Percentiles rank a stretch among this genome's conserved stretches.
Evolutionary conservation across 345 rosid genomes (phyloP).

Genomic region (Eucalyptus fibrosa): DNA sequence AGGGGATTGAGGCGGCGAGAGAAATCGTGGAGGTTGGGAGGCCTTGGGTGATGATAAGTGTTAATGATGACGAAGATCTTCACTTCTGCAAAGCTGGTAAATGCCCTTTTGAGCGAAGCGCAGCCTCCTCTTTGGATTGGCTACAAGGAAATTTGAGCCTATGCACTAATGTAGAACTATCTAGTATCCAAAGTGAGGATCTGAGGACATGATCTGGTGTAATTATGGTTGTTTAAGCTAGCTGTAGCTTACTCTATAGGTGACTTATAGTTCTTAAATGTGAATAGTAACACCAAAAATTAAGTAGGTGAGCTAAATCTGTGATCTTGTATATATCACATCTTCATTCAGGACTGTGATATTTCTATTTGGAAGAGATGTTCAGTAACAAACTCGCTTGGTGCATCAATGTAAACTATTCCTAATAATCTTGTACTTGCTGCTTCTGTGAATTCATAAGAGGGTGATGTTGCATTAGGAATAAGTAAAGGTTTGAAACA

Average conservation of each 20-base stretch:
- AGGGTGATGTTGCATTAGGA: too few relatives aligned
- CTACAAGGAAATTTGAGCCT: background rate
- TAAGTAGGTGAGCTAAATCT: background rate
- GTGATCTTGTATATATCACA: background rate
- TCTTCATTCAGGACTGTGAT: background rate
- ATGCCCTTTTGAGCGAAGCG: background rate
- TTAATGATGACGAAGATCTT: slow-evolving; percentile 52
- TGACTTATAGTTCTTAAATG: background rate
- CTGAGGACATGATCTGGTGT: background rate
- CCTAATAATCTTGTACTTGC: too few relatives aligned
- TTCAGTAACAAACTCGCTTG: background rate
- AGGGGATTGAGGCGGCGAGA: slow-evolving; percentile 38
- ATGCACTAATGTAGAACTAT: background rate
- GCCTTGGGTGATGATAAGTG: slow-evolving; percentile 67
- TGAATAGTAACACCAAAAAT: background rate
- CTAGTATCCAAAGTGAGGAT: background rate
- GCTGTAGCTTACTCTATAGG: background rate
- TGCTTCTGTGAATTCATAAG: too few relatives aligned
- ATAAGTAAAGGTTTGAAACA: too few relatives aligned
- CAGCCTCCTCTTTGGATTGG: background rate
- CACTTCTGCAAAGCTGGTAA: slow-evolving; percentile 58
- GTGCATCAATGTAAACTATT: background rate
- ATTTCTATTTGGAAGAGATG: background rate
- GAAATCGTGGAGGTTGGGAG: slow-evolving; percentile 25
- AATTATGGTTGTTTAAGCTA: background rate